These are phyloP conservation scores for Mortierella hygrophila DNA, from an alignment of 192 early-diverging fungal species.

Conservation along the genomic window DNA sequence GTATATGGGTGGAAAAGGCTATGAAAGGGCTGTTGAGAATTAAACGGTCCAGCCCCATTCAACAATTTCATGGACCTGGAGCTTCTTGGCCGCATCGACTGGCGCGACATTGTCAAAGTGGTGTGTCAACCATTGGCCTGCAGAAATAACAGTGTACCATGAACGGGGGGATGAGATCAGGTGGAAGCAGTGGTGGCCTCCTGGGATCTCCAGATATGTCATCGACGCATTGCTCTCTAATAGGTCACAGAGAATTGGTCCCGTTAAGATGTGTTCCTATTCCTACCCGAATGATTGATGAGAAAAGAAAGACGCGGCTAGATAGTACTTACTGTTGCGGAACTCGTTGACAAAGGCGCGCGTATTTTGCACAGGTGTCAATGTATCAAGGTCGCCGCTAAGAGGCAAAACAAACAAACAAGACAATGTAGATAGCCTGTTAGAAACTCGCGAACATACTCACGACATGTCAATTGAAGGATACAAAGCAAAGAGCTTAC, in stretches of 20 bases:
- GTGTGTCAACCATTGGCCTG: constrained; percentile 51
- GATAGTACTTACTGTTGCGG: constrained; percentile 34
- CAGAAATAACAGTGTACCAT: constrained; percentile 49
- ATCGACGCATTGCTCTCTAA: constrained; percentile 24
- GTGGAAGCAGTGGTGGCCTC: constrained; percentile 59
- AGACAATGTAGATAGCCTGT: not conserved
- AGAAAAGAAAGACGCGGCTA: not conserved
- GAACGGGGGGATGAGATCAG: constrained; percentile 57
- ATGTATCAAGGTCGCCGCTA: constrained; percentile 57
- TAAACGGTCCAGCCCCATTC: constrained; percentile 48
- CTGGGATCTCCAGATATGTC: constrained; percentile 40
- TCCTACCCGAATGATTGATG: not conserved
- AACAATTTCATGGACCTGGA: constrained; percentile 37
- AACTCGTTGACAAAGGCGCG: constrained; percentile 48
- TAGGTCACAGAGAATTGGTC: not conserved
- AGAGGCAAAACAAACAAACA: not conserved
- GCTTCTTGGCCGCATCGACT: not conserved
- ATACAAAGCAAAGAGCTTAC: constrained; percentile 22
- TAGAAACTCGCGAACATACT: not conserved
- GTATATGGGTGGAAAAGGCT: not conserved
- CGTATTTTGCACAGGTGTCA: constrained; percentile 47
- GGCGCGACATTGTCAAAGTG: constrained; percentile 19
- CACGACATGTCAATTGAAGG: not conserved
- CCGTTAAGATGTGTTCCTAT: not conserved
- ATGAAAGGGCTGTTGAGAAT: not conserved